Conservation (phyloP, 1,139 yeast species). For the Protomyces inundatus region DNA sequence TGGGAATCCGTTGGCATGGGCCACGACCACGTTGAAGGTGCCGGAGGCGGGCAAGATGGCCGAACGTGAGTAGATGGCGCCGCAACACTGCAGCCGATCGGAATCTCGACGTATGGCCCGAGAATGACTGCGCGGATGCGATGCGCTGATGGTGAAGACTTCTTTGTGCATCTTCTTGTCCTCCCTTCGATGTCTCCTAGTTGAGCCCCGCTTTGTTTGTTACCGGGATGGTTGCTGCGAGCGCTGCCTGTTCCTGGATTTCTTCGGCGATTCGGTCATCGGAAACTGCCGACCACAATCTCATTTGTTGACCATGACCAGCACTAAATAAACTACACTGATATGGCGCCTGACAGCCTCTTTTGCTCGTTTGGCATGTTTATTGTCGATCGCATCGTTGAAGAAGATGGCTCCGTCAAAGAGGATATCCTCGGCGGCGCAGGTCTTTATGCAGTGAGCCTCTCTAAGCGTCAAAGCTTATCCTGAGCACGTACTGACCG, state of each 20-base stretch:
- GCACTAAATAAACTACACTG: no score
- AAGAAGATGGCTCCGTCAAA: constrained; percentile 46
- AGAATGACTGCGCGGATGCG: constrained; percentile 5
- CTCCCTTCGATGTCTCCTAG: no score
- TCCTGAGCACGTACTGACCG: constrained; percentile 40
- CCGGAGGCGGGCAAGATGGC: background rate
- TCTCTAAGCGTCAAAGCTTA: constrained; percentile 61
- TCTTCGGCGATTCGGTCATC: no score
- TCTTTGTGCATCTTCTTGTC: background rate
- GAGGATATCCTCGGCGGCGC: constrained; percentile 78
- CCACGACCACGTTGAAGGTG: constrained; percentile 27
- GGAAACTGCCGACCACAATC: no score
- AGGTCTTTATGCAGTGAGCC: constrained; percentile 64
- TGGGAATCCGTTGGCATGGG: constrained; percentile 32
- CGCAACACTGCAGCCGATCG: constrained; percentile 10
- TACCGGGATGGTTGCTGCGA: no score
- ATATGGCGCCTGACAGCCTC: constrained; percentile 31
- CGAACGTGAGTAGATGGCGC: constrained; percentile 2
- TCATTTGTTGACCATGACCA: no score
- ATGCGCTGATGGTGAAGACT: constrained; percentile 4
- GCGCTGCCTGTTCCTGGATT: no score
- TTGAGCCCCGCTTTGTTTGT: no score
- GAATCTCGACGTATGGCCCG: background rate
- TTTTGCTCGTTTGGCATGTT: constrained; percentile 78
- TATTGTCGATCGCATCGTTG: constrained; percentile 81